These are phyloP conservation scores for Pisolithus marmoratus DNA, from an alignment of 768 basidiomycete genomes.

Conservation along the genomic window DNA sequence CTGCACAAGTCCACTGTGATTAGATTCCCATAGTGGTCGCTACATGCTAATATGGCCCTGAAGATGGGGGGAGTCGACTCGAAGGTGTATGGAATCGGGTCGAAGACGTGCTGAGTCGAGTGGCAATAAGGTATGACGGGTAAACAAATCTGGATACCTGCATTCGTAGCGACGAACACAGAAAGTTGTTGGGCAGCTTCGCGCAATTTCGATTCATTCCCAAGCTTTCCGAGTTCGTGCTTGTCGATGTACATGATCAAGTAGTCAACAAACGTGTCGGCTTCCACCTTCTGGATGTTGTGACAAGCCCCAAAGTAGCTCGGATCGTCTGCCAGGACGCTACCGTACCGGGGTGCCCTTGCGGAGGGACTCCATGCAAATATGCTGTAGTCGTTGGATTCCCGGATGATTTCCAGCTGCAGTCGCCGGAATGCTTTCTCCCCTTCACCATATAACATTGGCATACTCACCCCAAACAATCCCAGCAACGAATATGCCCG, in stretches of 20 bases:
- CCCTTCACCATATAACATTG: conserved; percentile 10
- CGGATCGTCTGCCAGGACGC: not conserved
- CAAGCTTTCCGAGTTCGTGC: too few relatives aligned
- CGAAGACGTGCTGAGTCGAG: too few relatives aligned
- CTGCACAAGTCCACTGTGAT: too few relatives aligned
- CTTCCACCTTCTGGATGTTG: not conserved
- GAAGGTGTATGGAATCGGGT: too few relatives aligned
- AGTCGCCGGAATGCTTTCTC: conserved; percentile 13
- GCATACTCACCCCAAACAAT: conserved; percentile 9
- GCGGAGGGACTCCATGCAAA: conserved; percentile 5
- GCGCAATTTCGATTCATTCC: too few relatives aligned
- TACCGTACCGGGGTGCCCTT: not conserved
- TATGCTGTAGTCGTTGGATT: conserved; percentile 7
- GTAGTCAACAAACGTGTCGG: not conserved
- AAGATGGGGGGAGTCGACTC: not conserved
- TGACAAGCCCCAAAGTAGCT: not conserved
- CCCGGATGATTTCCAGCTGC: conserved; percentile 7
- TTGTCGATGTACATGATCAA: too few relatives aligned
- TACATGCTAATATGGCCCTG: not conserved
- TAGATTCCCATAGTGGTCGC: too few relatives aligned
- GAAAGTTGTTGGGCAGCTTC: too few relatives aligned
- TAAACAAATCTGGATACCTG: too few relatives aligned
- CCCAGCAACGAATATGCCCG: conserved; percentile 15
- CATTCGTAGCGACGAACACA: too few relatives aligned
- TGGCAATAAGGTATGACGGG: not conserved